Evolutionary conservation across 306 rosid species (phyloP).

Genomic region (Prunus padus): DNA sequence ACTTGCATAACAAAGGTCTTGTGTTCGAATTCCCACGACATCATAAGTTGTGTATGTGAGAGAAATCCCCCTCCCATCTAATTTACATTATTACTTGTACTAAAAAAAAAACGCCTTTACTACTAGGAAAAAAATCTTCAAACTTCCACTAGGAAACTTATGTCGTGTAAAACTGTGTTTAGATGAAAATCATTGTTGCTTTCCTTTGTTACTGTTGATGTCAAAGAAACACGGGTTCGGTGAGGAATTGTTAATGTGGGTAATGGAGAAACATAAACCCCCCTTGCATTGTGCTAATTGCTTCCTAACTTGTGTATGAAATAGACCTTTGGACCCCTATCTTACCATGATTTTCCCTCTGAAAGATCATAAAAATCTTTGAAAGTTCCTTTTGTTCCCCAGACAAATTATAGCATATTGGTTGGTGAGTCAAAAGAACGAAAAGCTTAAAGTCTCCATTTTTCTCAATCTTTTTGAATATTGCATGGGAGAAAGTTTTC

Average conservation of each 20-base stretch:
- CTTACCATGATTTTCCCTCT: constrained; percentile 16
- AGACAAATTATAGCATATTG: neutral
- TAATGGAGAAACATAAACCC: constrained; percentile 28
- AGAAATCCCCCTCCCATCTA: no score
- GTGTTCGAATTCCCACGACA: no score
- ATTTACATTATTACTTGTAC: no score
- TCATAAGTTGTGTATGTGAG: no score
- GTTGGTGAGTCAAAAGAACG: constrained; percentile 29
- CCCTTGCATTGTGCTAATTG: constrained; percentile 24
- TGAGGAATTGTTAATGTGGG: constrained; percentile 27
- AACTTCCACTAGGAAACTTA: no score
- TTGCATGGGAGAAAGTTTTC: constrained; percentile 14
- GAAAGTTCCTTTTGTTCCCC: constrained; percentile 28
- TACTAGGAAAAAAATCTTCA: no score
- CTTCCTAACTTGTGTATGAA: constrained; percentile 19
- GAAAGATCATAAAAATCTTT: constrained; percentile 29
- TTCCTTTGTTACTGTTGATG: neutral
- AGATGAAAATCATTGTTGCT: neutral
- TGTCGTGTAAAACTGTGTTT: neutral
- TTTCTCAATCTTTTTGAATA: constrained; percentile 7
- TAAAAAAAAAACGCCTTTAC: no score
- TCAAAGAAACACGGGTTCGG: constrained; percentile 14
- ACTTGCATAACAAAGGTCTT: no score
- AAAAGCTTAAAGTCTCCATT: constrained; percentile 21
- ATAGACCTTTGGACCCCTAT: constrained; percentile 16